Percentiles rank a stretch among this genome's conserved stretches.
Evolutionary conservation across 371 early-diverging fungal species (phyloP).

Genomic region (Rhizopus microsporus): DNA sequence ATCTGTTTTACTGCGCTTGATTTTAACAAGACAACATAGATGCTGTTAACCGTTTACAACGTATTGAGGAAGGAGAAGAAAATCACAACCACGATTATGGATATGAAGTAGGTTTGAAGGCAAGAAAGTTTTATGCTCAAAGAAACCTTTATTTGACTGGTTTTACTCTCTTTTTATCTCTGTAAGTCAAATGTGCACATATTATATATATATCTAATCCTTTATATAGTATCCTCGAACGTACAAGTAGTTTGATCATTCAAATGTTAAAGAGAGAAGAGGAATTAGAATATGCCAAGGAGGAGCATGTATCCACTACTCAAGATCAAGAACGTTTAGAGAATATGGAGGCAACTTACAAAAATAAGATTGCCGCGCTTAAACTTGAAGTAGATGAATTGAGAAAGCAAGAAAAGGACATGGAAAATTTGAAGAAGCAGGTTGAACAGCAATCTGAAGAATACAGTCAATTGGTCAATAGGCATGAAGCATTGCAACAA

Average conservation of each 20-base stretch:
- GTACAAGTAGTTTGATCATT: slow-evolving; percentile 72
- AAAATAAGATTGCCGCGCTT: slow-evolving; percentile 32
- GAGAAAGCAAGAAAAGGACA: slow-evolving; percentile 58
- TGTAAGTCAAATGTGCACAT: slow-evolving; percentile 39
- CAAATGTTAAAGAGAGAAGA: slow-evolving; percentile 72
- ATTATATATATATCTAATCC: not conserved
- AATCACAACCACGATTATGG: slow-evolving; percentile 45
- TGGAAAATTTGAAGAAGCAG: slow-evolving; percentile 79
- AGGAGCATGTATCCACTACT: slow-evolving; percentile 35
- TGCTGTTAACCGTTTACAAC: slow-evolving; percentile 69
- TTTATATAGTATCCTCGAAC: slow-evolving; percentile 63
- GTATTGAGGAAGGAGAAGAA: slow-evolving; percentile 47
- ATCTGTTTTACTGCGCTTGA: too few relatives aligned
- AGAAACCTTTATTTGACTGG: slow-evolving; percentile 90
- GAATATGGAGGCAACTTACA: slow-evolving; percentile 35
- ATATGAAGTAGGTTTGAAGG: slow-evolving; percentile 63
- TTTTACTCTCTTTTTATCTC: slow-evolving; percentile 83
- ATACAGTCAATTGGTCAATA: slow-evolving; percentile 77
- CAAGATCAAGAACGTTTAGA: slow-evolving; percentile 35
- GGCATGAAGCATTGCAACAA: slow-evolving; percentile 30
- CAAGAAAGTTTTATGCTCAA: slow-evolving; percentile 85
- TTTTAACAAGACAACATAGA: slow-evolving; percentile 34
- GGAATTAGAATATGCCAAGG: slow-evolving; percentile 57
- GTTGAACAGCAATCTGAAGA: slow-evolving; percentile 68
- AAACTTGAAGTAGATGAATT: slow-evolving; percentile 53